Evolutionary conservation across 345 rosid species (phyloP), one percentile per base, ranked within the genome.

Genomic region (Noccaea caerulescens): DNA sequence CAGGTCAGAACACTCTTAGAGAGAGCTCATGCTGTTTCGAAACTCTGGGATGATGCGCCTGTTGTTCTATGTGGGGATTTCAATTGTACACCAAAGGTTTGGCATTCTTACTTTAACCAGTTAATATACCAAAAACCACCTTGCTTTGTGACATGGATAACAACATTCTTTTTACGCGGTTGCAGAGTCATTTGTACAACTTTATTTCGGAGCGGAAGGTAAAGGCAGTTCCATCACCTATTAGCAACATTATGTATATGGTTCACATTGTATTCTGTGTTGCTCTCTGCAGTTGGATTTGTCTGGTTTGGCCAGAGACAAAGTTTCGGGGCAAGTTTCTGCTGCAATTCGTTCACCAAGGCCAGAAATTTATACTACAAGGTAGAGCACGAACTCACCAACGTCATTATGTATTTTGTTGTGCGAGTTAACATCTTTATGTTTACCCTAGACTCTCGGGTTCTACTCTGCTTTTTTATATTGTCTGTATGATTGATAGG

Each of bases 41-140:
- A 80, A 80, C 66, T 71, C 45, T 93, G 97, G 98, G 80, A 88
- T 73, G 79, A 83, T 86, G 90, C 96, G 13, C 96, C 97, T 55
- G 84, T 91, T 76, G 90, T 93, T 84, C 82, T 93, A 57, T 91
- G 98, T 81, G 97, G 97, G 58, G 98, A 93, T 78, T 89, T 91
- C 75, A 93, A 93, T 73, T 89, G 92, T 72, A 93, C 96, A 46
- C 98, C 97, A 13, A 87, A 88, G 97, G 98, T 89, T 20, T n/a
- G 63, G 41, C 37, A 59, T 63, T 73, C 27, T 53, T 54, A 51
- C 60, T 34, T 62, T 63, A 9, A 30, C 51, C 33, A 58, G 64
- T 69, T 60, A 43, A 14, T 54, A 30, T 76, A 56, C 60, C 11
- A 3, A 39, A 39, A 63, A 52, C 1, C 7, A 30, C 32, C 32